phyloP scores from a whole-genome alignment of 148 eudicot genomes.

The Diospyros kaki region DNA sequence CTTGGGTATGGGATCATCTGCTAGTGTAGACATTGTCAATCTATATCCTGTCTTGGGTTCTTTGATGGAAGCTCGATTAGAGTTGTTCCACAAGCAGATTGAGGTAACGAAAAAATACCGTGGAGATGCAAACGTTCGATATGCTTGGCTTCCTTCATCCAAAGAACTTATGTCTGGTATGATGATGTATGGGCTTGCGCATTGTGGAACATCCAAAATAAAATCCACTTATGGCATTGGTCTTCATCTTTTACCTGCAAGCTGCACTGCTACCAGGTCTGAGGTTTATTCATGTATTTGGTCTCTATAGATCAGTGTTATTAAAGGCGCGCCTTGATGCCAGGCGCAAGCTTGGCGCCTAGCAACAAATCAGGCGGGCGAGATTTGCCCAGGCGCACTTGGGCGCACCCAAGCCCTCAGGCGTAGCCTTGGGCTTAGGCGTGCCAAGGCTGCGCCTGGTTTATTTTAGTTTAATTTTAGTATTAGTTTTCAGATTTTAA shows the following conservation, averaged over 20 bases:
- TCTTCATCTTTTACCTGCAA: constrained; percentile 73
- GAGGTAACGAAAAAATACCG: constrained; percentile 62
- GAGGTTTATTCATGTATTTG: neutral
- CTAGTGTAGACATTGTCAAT: constrained; percentile 36
- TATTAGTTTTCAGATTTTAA: too few species aligned
- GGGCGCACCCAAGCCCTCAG: too few species aligned
- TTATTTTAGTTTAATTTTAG: too few species aligned
- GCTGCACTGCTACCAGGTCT: constrained; percentile 60
- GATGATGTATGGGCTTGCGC: constrained; percentile 58
- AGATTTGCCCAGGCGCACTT: too few species aligned
- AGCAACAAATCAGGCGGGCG: too few species aligned
- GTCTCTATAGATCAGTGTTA: neutral
- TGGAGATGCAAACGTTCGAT: constrained; percentile 65
- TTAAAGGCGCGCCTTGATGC: too few species aligned
- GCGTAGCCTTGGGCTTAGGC: too few species aligned
- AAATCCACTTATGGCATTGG: constrained; percentile 66
- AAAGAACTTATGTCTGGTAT: constrained; percentile 40
- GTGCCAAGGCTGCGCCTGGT: too few species aligned
- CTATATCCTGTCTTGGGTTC: constrained; percentile 34
- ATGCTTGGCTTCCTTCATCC: constrained; percentile 85
- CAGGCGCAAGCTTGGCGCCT: too few species aligned
- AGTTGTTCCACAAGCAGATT: constrained; percentile 72
- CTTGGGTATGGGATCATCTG: constrained; percentile 36
- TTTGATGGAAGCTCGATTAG: constrained; percentile 45
- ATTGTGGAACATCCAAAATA: constrained; percentile 37